A percentile compares a stretch with the other conserved stretches of the same genome.
phyloP scores from a whole-genome alignment of 192 early-diverging fungal species.

The Coemansia sp. region DNA sequence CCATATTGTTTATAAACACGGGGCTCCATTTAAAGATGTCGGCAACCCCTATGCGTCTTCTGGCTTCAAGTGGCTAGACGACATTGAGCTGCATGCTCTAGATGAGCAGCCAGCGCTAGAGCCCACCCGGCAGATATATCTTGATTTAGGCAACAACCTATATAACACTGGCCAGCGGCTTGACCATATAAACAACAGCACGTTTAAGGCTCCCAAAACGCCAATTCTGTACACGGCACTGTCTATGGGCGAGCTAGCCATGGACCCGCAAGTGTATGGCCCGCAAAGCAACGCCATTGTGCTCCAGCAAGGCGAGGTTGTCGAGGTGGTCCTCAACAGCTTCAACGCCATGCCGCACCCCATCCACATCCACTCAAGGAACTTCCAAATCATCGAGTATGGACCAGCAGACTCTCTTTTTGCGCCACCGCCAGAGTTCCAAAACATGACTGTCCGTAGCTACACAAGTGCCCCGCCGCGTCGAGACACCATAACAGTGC shows the following conservation, averaged over 20 bases:
- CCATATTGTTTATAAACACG: constrained; percentile 57
- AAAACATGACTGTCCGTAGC: constrained; percentile 15
- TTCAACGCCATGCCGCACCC: constrained; percentile 63
- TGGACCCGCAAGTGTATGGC: constrained; percentile 60
- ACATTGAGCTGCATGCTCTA: constrained; percentile 50
- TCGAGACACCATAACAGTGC: constrained; percentile 69
- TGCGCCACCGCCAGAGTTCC: constrained; percentile 33
- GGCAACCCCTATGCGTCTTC: not conserved
- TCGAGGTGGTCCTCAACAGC: constrained; percentile 73
- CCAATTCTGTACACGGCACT: constrained; percentile 66
- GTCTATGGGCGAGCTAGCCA: constrained; percentile 55
- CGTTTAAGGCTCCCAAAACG: constrained; percentile 60
- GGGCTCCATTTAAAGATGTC: constrained; percentile 50
- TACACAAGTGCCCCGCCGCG: constrained; percentile 21
- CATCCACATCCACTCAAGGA: constrained; percentile 82
- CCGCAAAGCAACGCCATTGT: constrained; percentile 59
- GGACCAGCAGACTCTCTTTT: constrained; percentile 50
- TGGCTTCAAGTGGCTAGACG: constrained; percentile 13
- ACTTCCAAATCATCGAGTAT: constrained; percentile 65
- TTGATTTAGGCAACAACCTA: constrained; percentile 57
- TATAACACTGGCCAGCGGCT: constrained; percentile 67
- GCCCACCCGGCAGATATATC: constrained; percentile 40
- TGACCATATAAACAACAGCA: constrained; percentile 70
- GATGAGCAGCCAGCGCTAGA: constrained; percentile 55
- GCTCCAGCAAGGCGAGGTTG: constrained; percentile 57